These are phyloP conservation scores for Phylloporus sp. DNA, from an alignment of 768 basidiomycete genomes.

Conservation along the genomic window DNA sequence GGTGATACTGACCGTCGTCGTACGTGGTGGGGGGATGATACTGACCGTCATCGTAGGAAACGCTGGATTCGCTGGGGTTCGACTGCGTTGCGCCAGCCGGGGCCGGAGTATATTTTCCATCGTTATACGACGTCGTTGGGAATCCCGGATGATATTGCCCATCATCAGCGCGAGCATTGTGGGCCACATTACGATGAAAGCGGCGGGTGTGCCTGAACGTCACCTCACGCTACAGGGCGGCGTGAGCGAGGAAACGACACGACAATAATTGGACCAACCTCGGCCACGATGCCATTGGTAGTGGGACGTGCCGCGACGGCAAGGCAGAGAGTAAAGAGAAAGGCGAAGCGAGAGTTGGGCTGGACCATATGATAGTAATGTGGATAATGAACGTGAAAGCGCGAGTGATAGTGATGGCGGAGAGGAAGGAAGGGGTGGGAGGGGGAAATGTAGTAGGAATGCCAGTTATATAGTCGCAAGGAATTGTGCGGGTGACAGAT, in stretches of 20 bases:
- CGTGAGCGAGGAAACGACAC: conserved; percentile 1
- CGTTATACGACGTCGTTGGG: conserved; percentile 9
- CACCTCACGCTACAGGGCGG: conserved; percentile 4
- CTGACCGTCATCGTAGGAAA: conserved; percentile 13
- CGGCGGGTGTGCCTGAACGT: conserved; percentile 10
- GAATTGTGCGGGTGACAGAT: conserved; percentile 3
- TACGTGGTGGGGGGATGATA: conserved; percentile 6
- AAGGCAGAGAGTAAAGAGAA: conserved; percentile 28
- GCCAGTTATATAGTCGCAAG: conserved; percentile 21
- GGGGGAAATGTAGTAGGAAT: not conserved
- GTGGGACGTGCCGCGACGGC: conserved; percentile 15
- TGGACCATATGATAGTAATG: conserved; percentile 30
- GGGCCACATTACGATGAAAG: conserved; percentile 7
- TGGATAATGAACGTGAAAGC: conserved; percentile 23
- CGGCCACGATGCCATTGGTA: not conserved
- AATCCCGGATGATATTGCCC: conserved; percentile 20
- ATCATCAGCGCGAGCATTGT: conserved; percentile 16
- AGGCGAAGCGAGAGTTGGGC: conserved; percentile 25
- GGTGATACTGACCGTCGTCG: conserved; percentile 17
- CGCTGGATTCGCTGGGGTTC: not conserved
- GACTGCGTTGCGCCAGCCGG: not conserved
- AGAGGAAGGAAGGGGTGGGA: conserved; percentile 4
- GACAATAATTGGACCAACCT: conserved; percentile 6
- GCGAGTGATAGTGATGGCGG: conserved; percentile 12
- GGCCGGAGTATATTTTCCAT: conserved; percentile 4